These are phyloP conservation scores for Colletotrichum shisoi DNA, from an alignment of 2,329 filamentous ascomycete species.

Conservation along the genomic window DNA sequence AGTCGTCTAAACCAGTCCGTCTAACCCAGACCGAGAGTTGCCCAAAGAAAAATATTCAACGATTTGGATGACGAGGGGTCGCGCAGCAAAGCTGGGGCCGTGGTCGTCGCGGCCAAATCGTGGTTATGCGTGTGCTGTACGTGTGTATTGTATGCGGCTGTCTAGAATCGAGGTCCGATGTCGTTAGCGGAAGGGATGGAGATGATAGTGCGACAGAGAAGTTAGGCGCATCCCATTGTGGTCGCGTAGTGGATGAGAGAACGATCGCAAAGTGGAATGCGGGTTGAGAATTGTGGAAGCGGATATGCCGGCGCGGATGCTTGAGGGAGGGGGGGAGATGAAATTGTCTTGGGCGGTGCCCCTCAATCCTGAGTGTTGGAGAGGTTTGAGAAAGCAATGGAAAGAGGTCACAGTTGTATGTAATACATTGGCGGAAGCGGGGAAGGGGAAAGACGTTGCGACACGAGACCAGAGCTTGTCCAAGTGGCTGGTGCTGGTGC, in stretches of 20 bases:
- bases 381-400: constrained; percentile 39
- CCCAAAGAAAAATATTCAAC: constrained; percentile 45
- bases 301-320: constrained; percentile 10
- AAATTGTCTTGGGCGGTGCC: constrained; percentile 20
- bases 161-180: constrained; percentile 26
- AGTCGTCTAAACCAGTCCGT: constrained; percentile 53
- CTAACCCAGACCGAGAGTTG: constrained; percentile 48
- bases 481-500: constrained; percentile 40
- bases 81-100: constrained; percentile 30
- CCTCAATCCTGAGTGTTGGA: constrained; percentile 37
- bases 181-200: constrained; percentile 41
- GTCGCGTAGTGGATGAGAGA: constrained; percentile 34
- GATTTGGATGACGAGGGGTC: constrained; percentile 31
- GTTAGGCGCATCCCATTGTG: constrained; percentile 50
- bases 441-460: constrained; percentile 40
- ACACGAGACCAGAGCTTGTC: constrained; percentile 41
- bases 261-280: constrained; percentile 34
- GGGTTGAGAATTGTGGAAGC: constrained; percentile 11
- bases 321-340: constrained; percentile 4
- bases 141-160: constrained; percentile 29
- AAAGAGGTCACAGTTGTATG: constrained; percentile 37
- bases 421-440: constrained; percentile 38
- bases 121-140: constrained; percentile 15
- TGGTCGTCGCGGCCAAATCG: constrained; percentile 15
- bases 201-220: constrained; percentile 40